Base-by-base conservation (phyloP, 2,329 filamentous ascomycete genomes). In the Fusarium nematophilum region DNA sequence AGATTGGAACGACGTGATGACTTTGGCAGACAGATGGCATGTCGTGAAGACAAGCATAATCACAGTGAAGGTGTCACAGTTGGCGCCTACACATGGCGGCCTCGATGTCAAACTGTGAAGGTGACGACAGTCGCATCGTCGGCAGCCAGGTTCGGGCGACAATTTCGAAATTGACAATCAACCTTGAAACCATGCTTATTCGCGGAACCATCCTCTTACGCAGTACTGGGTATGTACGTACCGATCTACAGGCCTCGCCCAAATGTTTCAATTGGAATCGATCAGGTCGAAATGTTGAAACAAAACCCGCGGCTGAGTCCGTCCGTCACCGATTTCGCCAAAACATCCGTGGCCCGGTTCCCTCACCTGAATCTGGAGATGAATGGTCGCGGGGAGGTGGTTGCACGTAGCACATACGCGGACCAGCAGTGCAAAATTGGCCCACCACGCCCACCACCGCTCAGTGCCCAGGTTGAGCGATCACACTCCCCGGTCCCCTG, bases 281-380 rank as follows among this genome's bases (percentile, higher is more conserved):
- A 30, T 10, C 29, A 15, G 3, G 21, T 26, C 15, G n/a, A 27
- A 37, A 31, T 17, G 33, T 50, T 14, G 46, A 55, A 51, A 55
- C 46, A 45, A 52, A 34, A 52, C 21, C 26, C 17, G 39, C 13
- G 26, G 36, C n/a, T 34, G 30, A 49, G 33, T 27, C 48, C 40
- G 48, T 26, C 26, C 33, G 29, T 18, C 21, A 30, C 47, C 21
- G 30, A 43, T 43, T 43, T 18, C 27, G 43, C 47, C 43, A 59
- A 44, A 47, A 47, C 54, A 50, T 10, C 27, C 15, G 9, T 14
- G 14, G 17, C 33, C 14, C 25, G 42, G 45, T 55, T 38, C 17
- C 13, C 53, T 59, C 62, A 67, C 66, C 66, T 67, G 59, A 64
- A 67, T 52, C 45, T 65, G 57, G 53, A 44, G 62, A 46, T 33